phyloP scores from a whole-genome alignment of 495 filamentous ascomycete genomes.

The Podospora pseudocomata region DNA sequence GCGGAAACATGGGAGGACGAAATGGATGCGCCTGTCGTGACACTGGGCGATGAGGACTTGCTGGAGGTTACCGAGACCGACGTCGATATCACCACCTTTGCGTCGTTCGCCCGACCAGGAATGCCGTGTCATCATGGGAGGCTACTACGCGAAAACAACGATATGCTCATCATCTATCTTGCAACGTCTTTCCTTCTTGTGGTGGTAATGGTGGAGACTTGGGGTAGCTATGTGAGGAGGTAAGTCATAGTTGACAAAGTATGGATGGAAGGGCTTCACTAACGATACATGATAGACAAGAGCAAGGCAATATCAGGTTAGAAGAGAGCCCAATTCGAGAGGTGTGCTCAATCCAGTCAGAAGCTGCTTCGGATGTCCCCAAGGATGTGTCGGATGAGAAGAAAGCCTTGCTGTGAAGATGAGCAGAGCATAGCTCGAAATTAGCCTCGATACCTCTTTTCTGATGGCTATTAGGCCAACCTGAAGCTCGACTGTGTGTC shows the following conservation, averaged over 20 bases:
- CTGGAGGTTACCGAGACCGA: not conserved
- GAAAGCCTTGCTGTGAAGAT: not conserved
- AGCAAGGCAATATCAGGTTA: slow-evolving; percentile 25
- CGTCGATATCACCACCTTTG: slow-evolving; percentile 6
- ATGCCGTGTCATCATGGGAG: slow-evolving; percentile 16
- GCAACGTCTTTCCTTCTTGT: slow-evolving; percentile 33
- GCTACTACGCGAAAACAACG: slow-evolving; percentile 34
- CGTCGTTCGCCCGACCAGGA: slow-evolving; percentile 1
- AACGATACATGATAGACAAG: not conserved
- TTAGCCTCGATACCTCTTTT: not conserved
- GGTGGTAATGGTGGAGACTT: slow-evolving; percentile 37
- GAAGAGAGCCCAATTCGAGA: slow-evolving; percentile 10
- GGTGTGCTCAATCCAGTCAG: not conserved
- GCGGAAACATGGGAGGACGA: not conserved
- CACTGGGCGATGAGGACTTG: slow-evolving; percentile 20
- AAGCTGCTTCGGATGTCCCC: not conserved
- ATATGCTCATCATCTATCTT: slow-evolving; percentile 38
- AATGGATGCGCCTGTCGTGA: slow-evolving; percentile 4
- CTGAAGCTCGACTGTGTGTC: too few species aligned
- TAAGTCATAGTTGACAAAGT: not conserved
- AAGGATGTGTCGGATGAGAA: slow-evolving; percentile 2
- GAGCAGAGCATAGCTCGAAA: not conserved
- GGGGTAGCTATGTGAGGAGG: slow-evolving; percentile 18
- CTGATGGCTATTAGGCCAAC: not conserved
- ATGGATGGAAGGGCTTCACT: not conserved